A percentile compares a stretch with the other conserved stretches of the same genome.
Conservation (phyloP, 805 yeast genomes). For the Vanderwaltozyma yarrowii region DNA sequence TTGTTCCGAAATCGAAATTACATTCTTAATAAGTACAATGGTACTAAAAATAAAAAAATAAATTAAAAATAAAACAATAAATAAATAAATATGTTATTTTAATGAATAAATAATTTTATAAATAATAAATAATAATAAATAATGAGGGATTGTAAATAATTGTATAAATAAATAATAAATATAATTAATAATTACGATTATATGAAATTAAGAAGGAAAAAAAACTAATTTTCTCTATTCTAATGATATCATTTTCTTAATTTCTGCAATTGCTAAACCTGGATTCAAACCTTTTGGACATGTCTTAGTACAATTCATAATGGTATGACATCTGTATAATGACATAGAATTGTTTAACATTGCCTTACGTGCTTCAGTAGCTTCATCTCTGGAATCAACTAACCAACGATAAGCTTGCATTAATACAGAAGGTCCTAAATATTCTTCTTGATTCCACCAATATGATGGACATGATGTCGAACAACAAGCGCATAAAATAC, state of each 20-base stretch:
- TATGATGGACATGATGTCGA: slow-evolving; percentile 98
- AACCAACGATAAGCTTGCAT: slow-evolving; percentile 99
- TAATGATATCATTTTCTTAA: slow-evolving; percentile 86
- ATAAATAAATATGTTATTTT: too few relatives aligned
- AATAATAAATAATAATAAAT: too few relatives aligned
- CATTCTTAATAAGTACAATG: too few relatives aligned
- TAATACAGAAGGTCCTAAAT: slow-evolving; percentile 95
- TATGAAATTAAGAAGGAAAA: too few relatives aligned
- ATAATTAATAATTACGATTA: too few relatives aligned
- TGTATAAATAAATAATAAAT: too few relatives aligned
- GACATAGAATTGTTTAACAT: slow-evolving; percentile 96
- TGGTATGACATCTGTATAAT: slow-evolving; percentile 96
- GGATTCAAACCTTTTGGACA: slow-evolving; percentile 99
- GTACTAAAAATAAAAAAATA: too few relatives aligned
- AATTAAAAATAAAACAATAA: too few relatives aligned
- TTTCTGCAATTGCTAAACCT: slow-evolving; percentile 93
- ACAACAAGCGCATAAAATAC: slow-evolving; percentile 97
- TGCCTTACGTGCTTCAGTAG: slow-evolving; percentile 57
- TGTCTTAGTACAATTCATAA: slow-evolving; percentile 96
- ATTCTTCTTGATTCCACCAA: slow-evolving; percentile 99
- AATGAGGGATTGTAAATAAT: too few relatives aligned
- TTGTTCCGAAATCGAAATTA: too few relatives aligned
- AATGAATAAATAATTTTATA: too few relatives aligned
- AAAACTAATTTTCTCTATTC: too few relatives aligned
- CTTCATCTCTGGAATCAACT: slow-evolving; percentile 93